Conservation (phyloP, 768 basidiomycete genomes). For the Lepiota subincarnata region DNA sequence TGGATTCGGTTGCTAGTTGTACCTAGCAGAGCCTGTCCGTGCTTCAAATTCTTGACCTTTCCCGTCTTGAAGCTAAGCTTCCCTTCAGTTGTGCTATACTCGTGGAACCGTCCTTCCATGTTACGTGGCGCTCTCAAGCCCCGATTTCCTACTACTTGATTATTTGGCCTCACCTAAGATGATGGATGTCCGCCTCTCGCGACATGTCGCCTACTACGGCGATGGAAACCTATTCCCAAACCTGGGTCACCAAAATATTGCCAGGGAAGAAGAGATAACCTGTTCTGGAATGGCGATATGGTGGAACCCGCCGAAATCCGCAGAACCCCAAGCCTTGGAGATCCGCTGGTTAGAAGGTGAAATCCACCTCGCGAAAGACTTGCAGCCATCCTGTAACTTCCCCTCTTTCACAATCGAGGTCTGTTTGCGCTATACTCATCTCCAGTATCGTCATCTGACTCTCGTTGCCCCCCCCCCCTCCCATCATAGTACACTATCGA, state of each 20-base stretch:
- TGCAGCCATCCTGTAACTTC: slow-evolving; percentile 13
- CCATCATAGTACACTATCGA: slow-evolving; percentile 13
- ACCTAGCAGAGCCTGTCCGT: background rate
- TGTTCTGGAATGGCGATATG: slow-evolving; percentile 7
- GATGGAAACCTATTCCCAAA: background rate
- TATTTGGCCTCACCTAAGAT: background rate
- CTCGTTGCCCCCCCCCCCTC: background rate
- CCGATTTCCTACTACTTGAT: background rate
- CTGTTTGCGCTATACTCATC: background rate
- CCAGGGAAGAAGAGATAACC: background rate
- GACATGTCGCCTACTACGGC: background rate
- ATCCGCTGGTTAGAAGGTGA: slow-evolving; percentile 17
- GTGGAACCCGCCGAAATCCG: slow-evolving; percentile 12
- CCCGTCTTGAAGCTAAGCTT: too few relatives aligned
- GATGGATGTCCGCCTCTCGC: background rate
- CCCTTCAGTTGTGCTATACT: background rate
- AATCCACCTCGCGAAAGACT: slow-evolving; percentile 15
- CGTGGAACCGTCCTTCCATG: background rate
- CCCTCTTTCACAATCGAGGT: slow-evolving; percentile 14
- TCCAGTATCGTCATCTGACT: background rate
- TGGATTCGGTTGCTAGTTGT: background rate
- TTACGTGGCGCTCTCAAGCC: background rate
- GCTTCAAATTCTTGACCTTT: too few relatives aligned
- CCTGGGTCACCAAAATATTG: background rate
- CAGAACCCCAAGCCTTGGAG: slow-evolving; percentile 1